A percentile compares a stretch with the other conserved stretches of the same genome.
phyloP scores from a whole-genome alignment of 352 stramenopile species.

The Phytophthora sp. region DNA sequence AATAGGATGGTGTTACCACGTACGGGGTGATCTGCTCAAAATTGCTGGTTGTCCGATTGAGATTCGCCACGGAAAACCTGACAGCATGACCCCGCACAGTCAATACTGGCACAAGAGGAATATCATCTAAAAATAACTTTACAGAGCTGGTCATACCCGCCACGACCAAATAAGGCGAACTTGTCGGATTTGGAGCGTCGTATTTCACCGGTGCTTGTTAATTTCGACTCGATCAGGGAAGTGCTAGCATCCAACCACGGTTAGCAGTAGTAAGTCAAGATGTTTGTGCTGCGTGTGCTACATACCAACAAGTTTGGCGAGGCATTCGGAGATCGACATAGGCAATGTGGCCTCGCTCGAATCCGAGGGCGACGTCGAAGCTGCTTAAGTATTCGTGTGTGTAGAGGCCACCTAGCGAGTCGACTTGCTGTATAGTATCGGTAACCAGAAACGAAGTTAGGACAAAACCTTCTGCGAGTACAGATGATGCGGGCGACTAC shows the following conservation, averaged over 20 bases:
- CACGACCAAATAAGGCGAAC: conserved; percentile 65
- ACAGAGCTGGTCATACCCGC: conserved; percentile 48
- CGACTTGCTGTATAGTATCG: conserved; percentile 48
- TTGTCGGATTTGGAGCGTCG: conserved; percentile 53
- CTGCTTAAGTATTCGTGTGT: conserved; percentile 71
- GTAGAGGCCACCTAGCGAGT: conserved; percentile 64
- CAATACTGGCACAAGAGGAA: not conserved
- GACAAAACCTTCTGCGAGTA: not conserved
- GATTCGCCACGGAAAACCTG: conserved; percentile 50
- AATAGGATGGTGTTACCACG: not conserved
- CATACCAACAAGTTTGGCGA: conserved; percentile 52
- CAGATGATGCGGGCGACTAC: not conserved
- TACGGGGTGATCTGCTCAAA: conserved; percentile 49
- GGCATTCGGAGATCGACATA: conserved; percentile 73
- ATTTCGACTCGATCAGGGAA: conserved; percentile 49
- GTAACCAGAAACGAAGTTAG: conserved; percentile 5
- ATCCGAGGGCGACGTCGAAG: conserved; percentile 67
- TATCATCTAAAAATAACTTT: not conserved
- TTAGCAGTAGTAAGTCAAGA: not conserved
- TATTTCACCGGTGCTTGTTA: conserved; percentile 61
- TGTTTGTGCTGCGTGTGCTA: not conserved
- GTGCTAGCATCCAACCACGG: conserved; percentile 42
- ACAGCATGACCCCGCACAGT: not conserved
- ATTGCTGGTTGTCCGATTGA: conserved; percentile 30
- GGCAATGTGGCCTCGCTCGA: conserved; percentile 65